Evolutionary conservation across 2,329 filamentous ascomycete species (phyloP).

Genomic region (Ophiostoma piceae): DNA sequence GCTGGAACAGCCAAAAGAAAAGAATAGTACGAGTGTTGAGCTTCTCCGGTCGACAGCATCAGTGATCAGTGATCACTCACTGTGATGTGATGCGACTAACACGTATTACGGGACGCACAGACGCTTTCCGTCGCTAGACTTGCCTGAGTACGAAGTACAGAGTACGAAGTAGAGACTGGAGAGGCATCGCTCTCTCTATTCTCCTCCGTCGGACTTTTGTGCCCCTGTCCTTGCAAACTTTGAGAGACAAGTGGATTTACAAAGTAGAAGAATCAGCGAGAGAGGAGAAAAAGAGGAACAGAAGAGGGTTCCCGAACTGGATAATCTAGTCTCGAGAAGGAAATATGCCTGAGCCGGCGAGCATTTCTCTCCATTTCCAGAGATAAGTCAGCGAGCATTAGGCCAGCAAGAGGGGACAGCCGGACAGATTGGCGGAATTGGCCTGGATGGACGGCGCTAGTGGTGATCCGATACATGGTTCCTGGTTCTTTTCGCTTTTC

Average conservation of each 20-base stretch:
- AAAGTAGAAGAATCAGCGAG: background rate
- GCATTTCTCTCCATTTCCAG: background rate
- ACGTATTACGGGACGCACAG: constrained; percentile 9
- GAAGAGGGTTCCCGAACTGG: background rate
- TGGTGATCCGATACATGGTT: constrained; percentile 9
- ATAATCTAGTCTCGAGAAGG: constrained; percentile 11
- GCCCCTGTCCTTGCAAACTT: background rate
- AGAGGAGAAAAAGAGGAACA: background rate
- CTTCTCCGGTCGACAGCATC: constrained; percentile 2
- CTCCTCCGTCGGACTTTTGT: background rate
- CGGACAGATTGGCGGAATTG: background rate
- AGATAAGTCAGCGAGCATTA: background rate
- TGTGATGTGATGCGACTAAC: background rate
- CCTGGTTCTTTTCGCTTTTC: background rate
- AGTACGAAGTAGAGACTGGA: background rate
- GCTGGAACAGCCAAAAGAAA: background rate
- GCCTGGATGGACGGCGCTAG: background rate
- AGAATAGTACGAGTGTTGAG: background rate
- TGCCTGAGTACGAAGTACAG: too few species aligned
- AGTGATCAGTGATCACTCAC: constrained; percentile 2
- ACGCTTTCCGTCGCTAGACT: constrained; percentile 9
- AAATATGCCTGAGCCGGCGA: constrained; percentile 10
- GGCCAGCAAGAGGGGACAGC: background rate
- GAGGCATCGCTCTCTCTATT: background rate
- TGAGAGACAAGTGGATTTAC: background rate